phyloP scores from a whole-genome alignment of 352 stramenopile species.

The Globisporangium recalcitrans region DNA sequence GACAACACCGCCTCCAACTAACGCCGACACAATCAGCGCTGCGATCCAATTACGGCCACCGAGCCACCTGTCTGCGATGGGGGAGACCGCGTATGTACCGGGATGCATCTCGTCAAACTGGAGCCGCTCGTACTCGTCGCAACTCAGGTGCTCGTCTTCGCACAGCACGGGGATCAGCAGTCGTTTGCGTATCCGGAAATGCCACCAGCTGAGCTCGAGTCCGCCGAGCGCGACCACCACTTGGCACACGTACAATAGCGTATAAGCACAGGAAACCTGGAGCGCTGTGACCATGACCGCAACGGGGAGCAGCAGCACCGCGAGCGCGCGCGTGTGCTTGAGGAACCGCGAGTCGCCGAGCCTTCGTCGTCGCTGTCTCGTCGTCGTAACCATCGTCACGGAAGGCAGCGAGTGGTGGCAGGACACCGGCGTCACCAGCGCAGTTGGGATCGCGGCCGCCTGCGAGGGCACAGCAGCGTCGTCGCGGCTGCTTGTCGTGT shows the following conservation, averaged over 20 bases:
- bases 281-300: conserved; percentile 38
- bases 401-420: not conserved
- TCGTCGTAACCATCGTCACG: not conserved
- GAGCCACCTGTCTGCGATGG: conserved; percentile 27
- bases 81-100: conserved; percentile 19
- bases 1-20: conserved; percentile 15
- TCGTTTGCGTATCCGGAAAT: conserved; percentile 55
- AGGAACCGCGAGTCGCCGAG: not conserved
- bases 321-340: conserved; percentile 4
- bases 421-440: not conserved
- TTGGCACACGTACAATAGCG: conserved; percentile 36
- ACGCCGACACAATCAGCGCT: conserved; percentile 12
- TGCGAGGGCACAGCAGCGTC: not conserved
- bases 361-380: not conserved
- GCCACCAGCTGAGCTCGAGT: conserved; percentile 57
- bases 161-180: conserved; percentile 19
- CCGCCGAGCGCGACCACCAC: conserved; percentile 27
- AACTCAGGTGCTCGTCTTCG: conserved; percentile 15
- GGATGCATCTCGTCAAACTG: conserved; percentile 27
- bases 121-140: conserved; percentile 19
- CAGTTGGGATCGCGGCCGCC: too few species aligned
- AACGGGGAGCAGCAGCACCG: conserved; percentile 21
- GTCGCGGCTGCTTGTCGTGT: not conserved
- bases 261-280: conserved; percentile 23
- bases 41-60: conserved; percentile 11